Conservation (phyloP, 805 yeast genomes). For the Metschnikowia amazonensis region DNA sequence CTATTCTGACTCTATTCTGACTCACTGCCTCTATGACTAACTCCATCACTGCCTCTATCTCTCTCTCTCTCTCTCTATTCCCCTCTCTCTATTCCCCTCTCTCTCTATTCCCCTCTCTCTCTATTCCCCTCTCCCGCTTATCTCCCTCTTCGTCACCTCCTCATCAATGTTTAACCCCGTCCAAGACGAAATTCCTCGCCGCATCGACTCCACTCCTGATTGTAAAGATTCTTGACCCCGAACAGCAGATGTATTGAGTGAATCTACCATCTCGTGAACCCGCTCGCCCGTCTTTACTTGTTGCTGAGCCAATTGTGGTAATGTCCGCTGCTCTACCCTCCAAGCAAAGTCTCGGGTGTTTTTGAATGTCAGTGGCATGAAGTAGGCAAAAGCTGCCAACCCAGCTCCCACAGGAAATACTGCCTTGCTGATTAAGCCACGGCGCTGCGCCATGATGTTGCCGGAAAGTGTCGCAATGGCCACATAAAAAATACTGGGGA, state of each 20-base stretch:
- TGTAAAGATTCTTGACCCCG: conserved; percentile 37
- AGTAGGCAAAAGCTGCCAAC: conserved; percentile 57
- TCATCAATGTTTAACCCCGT: conserved; percentile 72
- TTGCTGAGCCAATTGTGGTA: conserved; percentile 61
- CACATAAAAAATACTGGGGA: conserved; percentile 69
- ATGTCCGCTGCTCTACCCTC: conserved; percentile 53
- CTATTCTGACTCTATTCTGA: too few relatives aligned
- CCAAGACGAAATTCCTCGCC: conserved; percentile 44
- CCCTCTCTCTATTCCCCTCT: too few relatives aligned
- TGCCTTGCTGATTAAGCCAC: conserved; percentile 52
- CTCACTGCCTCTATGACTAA: too few relatives aligned
- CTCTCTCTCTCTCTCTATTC: too few relatives aligned
- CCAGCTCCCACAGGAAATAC: conserved; percentile 61
- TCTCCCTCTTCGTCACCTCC: conserved; percentile 37
- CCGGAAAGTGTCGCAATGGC: conserved; percentile 69
- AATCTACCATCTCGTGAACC: conserved; percentile 32
- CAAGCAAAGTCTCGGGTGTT: conserved; percentile 58
- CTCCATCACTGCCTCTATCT: too few relatives aligned
- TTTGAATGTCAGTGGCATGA: conserved; percentile 67
- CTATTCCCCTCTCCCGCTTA: too few relatives aligned
- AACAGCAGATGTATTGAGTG: conserved; percentile 42
- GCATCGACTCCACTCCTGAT: conserved; percentile 35
- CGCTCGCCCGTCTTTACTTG: conserved; percentile 48
- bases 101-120: too few relatives aligned
- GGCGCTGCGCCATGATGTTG: conserved; percentile 65